These are phyloP conservation scores for Cryptosporidium bovis DNA, from an alignment of 169 alveolate genomes.

Conservation along the genomic window DNA sequence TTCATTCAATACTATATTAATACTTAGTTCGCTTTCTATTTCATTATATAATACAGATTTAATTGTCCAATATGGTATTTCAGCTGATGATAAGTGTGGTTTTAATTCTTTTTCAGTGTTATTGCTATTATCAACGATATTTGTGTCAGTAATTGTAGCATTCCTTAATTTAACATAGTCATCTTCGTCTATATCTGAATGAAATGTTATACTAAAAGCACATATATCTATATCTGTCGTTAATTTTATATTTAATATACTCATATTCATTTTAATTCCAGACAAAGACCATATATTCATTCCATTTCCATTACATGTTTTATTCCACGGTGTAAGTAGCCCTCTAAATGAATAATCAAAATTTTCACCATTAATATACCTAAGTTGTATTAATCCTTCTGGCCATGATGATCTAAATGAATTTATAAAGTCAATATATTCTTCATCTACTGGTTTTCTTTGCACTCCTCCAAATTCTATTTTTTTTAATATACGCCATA, in stretches of 20 bases:
- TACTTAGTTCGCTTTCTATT: neutral
- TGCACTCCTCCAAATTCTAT: neutral
- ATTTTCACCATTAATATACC: conserved; percentile 42
- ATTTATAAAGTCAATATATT: conserved; percentile 18
- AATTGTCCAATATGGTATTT: conserved; percentile 70
- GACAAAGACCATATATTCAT: conserved; percentile 70
- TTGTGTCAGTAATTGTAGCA: neutral
- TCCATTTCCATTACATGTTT: conserved; percentile 70
- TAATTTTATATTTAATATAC: conserved; percentile 17
- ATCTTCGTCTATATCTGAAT: conserved; percentile 54
- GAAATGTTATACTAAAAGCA: conserved; percentile 51
- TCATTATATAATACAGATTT: conserved; percentile 37
- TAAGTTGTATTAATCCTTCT: conserved; percentile 60
- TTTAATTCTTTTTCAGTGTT: conserved; percentile 16
- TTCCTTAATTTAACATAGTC: neutral
- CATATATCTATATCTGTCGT: conserved; percentile 50
- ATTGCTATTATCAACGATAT: neutral
- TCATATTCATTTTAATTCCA: conserved; percentile 32
- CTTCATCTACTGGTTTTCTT: neutral
- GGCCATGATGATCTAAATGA: conserved; percentile 65
- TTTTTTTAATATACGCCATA: conserved; percentile 57
- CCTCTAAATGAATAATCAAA: conserved; percentile 73
- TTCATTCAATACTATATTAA: conserved; percentile 43
- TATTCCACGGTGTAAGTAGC: conserved; percentile 65
- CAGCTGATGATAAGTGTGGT: conserved; percentile 53